Percentiles rank a stretch among this genome's conserved stretches.
phyloP scores from a whole-genome alignment of 805 yeast genomes.

The Kregervanrija pseudodelftensis region DNA sequence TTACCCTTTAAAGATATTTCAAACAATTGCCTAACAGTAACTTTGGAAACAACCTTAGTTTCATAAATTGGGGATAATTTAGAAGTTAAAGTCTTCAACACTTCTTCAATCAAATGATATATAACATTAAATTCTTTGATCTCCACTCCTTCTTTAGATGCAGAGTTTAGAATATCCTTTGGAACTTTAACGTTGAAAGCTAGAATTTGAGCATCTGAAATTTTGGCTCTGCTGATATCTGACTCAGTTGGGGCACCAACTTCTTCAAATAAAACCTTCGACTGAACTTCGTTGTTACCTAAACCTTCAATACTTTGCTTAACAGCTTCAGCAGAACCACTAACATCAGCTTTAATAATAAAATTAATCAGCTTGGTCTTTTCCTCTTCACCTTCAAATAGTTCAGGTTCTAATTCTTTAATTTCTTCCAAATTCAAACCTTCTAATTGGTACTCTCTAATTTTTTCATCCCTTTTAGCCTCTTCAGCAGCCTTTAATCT shows the following conservation, averaged over 20 bases:
- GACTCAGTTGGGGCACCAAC: conserved; percentile 72
- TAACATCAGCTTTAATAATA: conserved; percentile 84
- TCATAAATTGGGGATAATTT: conserved; percentile 62
- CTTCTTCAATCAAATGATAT: conserved; percentile 81
- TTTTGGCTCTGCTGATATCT: conserved; percentile 60
- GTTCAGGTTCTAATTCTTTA: conserved; percentile 27
- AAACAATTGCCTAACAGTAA: conserved; percentile 65
- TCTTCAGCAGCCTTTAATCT: conserved; percentile 50
- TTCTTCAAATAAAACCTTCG: conserved; percentile 61
- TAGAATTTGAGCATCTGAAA: conserved; percentile 65
- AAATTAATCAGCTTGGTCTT: conserved; percentile 40
- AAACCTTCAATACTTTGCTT: conserved; percentile 68
- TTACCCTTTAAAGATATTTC: conserved; percentile 54
- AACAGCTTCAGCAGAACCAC: conserved; percentile 93
- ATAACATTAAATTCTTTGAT: conserved; percentile 70
- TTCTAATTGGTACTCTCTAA: conserved; percentile 50
- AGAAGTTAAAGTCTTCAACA: conserved; percentile 54
- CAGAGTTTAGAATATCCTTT: conserved; percentile 52
- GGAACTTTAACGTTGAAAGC: conserved; percentile 73
- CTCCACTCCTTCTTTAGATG: conserved; percentile 48
- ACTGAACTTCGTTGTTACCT: conserved; percentile 81
- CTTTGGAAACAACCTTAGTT: conserved; percentile 57
- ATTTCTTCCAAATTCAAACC: conserved; percentile 52
- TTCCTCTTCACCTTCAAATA: conserved; percentile 26
- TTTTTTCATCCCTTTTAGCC: conserved; percentile 43